Evolutionary conservation across 1,284 basidiomycete genomes (phyloP), one percentile per base, ranked within the genome.

Genomic region (Anthracocystis setariae): DNA sequence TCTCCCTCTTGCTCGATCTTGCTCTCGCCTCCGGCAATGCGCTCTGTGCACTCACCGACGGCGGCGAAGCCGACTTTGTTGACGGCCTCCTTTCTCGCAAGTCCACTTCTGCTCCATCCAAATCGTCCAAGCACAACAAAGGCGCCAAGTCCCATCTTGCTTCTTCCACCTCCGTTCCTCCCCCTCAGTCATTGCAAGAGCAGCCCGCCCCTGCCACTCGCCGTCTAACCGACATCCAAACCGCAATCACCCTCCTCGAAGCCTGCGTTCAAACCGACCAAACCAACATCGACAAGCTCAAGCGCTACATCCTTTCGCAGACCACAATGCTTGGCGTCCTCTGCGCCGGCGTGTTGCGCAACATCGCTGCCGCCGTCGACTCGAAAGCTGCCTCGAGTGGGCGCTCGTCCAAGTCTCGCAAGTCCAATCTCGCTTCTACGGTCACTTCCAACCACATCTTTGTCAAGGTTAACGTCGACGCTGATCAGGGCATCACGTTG

Each of bases 291-390:
- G 61, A 73, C 52, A 73, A 68, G 46, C 53, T 73, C 29, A 64
- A 68, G 46, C 70, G 70, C 39, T 68, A 63, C 47, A 35, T 73
- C 8, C 50, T 68, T 8, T 66, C 66, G 20, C 59, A 65, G 23
- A 48, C 64, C 23, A 75, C 76, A 7, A 68, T 74, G 63, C 70
- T 78, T 21, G 74, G 69, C 18, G 65, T 67, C 15, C 62, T 74
- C 7, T 65, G 63, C 5, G 50, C 61, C 15, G 72, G 66, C 20
- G 46, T 63, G 9, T 62, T 78, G 25, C 58, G 74, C 35, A 74
- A 74, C 49, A 43, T 67, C 17, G 61, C 64, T 2, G 57, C 65
- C 35, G 53, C 69, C 18, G 57, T 65, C 46, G 61, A 67, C 18
- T 15, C 56, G 32, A 57, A 56, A 42, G 44, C 56, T 5, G 13